Evolutionary conservation across 106 monocot species (phyloP), one percentile per base, ranked within the genome.

Genomic region (Iris macrosiphon): DNA sequence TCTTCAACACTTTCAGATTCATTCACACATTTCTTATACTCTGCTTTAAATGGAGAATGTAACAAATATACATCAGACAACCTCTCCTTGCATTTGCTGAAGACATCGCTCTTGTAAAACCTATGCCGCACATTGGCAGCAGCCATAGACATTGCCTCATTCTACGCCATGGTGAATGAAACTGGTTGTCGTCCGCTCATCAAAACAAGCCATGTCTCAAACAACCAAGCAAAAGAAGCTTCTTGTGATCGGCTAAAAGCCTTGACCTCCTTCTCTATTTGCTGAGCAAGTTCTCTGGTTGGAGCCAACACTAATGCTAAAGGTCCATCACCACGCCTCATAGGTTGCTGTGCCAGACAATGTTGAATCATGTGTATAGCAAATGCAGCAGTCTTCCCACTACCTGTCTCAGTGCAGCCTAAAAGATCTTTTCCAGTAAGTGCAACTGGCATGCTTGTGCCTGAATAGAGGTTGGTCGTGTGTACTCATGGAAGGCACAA

Each of bases 251-350:
- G 72, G 55, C 82, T 82, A 38, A 82, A 82, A 39, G 82, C 76
- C 60, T 77, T 82, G 24, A 81, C 81, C 72, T 81, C 81, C 72
- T 75, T 81, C 43, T 81, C 81, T 47, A 81, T 81, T 49, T 81
- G 81, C 37, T 81, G 81, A 7, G 81, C 75, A 38, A 75, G 75
- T 52, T 81, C 81, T 76, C 81, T 75, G 19, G 81, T 81, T 15
- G 81, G 81, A 51, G 81, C 75, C 64, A 81, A 55, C 19, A 81
- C 81, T 45, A 81, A 54, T 20, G 81, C 81, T 40, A 81, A 40
- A 63, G 75, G 81, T 52, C 81, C 81, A 76, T 81, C 75, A 1
- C 81, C 75, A 47, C 52, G 61, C 40, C 58, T 52, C 53, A 81
- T 22, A 18, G 71, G 58, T 53, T 61, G 62, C n/a, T 81, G 81